Conservation (phyloP, 2,329 filamentous ascomycete species). For the Ophiocordyceps polyrhachis-furcata region DNA sequence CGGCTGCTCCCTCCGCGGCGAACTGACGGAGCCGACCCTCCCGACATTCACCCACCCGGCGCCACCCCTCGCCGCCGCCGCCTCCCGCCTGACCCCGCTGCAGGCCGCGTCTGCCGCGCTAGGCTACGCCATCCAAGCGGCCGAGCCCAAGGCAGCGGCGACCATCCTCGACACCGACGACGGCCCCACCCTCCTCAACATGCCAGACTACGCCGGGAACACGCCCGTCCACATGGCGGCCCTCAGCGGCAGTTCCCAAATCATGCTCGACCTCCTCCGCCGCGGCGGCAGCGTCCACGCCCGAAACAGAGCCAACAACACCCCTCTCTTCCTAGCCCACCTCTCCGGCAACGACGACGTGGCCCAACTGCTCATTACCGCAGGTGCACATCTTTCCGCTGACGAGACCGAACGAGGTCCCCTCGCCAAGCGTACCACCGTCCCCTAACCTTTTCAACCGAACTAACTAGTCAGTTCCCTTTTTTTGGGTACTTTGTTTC, state of each 20-base stretch:
- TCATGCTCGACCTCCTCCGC: conserved; percentile 39
- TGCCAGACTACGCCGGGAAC: conserved; percentile 66
- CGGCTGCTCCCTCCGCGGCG: conserved; percentile 59
- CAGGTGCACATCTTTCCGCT: conserved; percentile 37
- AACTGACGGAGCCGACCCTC: conserved; percentile 59
- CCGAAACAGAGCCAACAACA: conserved; percentile 46
- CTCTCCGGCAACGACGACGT: conserved; percentile 35
- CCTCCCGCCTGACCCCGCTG: conserved; percentile 22
- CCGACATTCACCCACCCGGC: conserved; percentile 63
- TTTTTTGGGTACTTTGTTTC: not conserved
- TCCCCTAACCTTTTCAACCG: not conserved
- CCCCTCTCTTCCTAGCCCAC: conserved; percentile 44
- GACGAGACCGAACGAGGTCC: conserved; percentile 17
- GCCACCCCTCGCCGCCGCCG: conserved; percentile 25
- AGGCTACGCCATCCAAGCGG: conserved; percentile 61
- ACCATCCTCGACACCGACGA: conserved; percentile 48
- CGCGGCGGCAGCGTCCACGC: conserved; percentile 49
- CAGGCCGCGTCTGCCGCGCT: conserved; percentile 57
- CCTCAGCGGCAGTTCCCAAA: conserved; percentile 30
- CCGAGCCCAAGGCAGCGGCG: conserved; percentile 44
- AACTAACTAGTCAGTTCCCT: not conserved
- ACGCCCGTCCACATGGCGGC: conserved; percentile 44
- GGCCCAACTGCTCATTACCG: conserved; percentile 34
- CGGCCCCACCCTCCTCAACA: conserved; percentile 47
- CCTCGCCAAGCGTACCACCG: conserved; percentile 5